Conservation (phyloP, 495 filamentous ascomycete species). For the Chlorociboria aeruginascens region DNA sequence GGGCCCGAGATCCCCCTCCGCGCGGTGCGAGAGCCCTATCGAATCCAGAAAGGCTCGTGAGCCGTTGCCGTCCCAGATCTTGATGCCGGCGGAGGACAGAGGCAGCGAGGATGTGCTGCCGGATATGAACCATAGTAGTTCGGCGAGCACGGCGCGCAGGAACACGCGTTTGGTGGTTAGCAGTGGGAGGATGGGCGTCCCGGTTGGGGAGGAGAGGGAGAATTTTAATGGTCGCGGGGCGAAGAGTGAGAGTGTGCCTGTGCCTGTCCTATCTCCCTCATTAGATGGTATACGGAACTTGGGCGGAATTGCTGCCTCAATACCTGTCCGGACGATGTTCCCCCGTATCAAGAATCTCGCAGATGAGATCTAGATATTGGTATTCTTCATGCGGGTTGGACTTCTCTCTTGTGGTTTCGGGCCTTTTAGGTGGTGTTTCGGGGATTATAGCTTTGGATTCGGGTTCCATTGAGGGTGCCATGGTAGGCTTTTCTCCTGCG, state of each 20-base stretch:
- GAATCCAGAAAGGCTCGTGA: slow-evolving; percentile 78
- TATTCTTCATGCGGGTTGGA: slow-evolving; percentile 48
- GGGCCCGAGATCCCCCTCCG: slow-evolving; percentile 80
- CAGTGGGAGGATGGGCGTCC: slow-evolving; percentile 62
- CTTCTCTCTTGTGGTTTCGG: slow-evolving; percentile 70
- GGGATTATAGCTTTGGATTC: not conserved
- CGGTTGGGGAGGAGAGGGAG: slow-evolving; percentile 45
- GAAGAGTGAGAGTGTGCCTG: slow-evolving; percentile 81
- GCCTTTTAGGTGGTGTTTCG: slow-evolving; percentile 59
- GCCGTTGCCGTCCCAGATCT: slow-evolving; percentile 98
- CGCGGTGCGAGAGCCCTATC: slow-evolving; percentile 66
- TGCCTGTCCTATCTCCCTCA: slow-evolving; percentile 56
- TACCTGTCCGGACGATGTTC: slow-evolving; percentile 74
- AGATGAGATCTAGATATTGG: slow-evolving; percentile 69
- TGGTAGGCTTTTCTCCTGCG: slow-evolving; percentile 1
- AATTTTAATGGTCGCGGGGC: slow-evolving; percentile 80
- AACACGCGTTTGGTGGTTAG: slow-evolving; percentile 97
- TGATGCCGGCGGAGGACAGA: slow-evolving; percentile 65
- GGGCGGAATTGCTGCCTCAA: not conserved
- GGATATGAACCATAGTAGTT: slow-evolving; percentile 93
- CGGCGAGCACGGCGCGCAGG: slow-evolving; percentile 76
- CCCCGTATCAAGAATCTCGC: slow-evolving; percentile 58
- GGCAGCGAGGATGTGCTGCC: slow-evolving; percentile 67
- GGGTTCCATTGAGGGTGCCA: slow-evolving; percentile 11
- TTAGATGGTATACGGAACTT: not conserved